Evolutionary conservation across 495 filamentous ascomycete genomes (phyloP).

Genomic region (Xylaria acuta): DNA sequence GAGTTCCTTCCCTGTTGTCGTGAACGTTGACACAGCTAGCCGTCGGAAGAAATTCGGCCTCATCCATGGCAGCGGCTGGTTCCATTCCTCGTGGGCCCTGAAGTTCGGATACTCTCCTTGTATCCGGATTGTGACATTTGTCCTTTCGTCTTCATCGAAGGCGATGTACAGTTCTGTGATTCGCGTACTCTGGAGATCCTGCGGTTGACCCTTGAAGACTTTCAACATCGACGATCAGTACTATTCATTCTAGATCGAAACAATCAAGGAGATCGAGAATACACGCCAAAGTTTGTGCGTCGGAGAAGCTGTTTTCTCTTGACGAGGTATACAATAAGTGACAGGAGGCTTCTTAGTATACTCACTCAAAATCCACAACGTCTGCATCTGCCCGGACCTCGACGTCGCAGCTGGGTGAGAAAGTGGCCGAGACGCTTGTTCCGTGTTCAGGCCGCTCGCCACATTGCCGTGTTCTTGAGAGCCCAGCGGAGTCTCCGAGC

Average conservation of each 20-base stretch:
- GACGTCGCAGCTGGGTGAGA: constrained; percentile 23
- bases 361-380: constrained; percentile 28
- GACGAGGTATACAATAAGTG: neutral
- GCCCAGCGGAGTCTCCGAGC: constrained; percentile 15
- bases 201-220: constrained; percentile 39
- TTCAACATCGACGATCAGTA: constrained; percentile 9
- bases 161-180: constrained; percentile 40
- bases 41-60: constrained; percentile 40
- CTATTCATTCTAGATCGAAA: neutral
- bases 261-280: neutral
- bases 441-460: constrained; percentile 20
- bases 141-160: constrained; percentile 40
- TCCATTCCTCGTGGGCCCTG: constrained; percentile 37
- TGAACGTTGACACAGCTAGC: constrained; percentile 40
- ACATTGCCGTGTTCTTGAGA: constrained; percentile 25
- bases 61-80: constrained; percentile 38
- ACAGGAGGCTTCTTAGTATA: neutral
- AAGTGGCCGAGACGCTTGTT: constrained; percentile 20
- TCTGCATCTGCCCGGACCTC: constrained; percentile 25
- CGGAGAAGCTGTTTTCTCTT: neutral
- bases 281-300: neutral
- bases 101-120: constrained; percentile 38
- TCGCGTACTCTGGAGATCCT: constrained; percentile 41
- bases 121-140: constrained; percentile 41
- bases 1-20: constrained; percentile 30